phyloP scores from a whole-genome alignment of 2,329 filamentous ascomycete species.

The Immersiporthe knoxdaviesiana region DNA sequence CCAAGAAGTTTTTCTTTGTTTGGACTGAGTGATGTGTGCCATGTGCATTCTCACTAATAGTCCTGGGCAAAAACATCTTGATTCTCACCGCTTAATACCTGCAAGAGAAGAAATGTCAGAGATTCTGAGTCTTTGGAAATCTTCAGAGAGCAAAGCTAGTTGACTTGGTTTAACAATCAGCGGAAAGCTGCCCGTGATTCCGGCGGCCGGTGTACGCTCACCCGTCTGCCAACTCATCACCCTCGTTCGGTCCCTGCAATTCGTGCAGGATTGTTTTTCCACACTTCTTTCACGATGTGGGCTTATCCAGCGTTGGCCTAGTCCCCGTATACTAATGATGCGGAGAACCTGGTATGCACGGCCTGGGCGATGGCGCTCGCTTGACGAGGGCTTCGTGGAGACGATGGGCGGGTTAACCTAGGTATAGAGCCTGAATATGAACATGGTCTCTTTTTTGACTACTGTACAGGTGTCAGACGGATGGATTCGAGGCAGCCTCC shows the following conservation, averaged over 20 bases:
- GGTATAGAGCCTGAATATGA: slow-evolving; percentile 11
- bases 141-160: neutral
- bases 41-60: neutral
- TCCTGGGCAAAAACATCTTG: neutral
- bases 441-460: neutral
- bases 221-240: neutral
- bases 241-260: slow-evolving; percentile 9
- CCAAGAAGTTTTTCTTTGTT: neutral
- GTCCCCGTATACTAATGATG: slow-evolving; percentile 10
- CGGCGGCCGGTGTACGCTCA: slow-evolving; percentile 6
- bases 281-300: slow-evolving; percentile 9
- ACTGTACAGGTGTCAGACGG: neutral
- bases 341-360: slow-evolving; percentile 26
- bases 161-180: no score
- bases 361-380: slow-evolving; percentile 5
- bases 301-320: slow-evolving; percentile 21
- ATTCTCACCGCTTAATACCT: neutral
- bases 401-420: neutral
- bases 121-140: neutral
- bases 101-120: neutral
- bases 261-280: slow-evolving; percentile 29
- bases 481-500: neutral
- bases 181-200: slow-evolving; percentile 19
- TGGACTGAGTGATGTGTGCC: neutral
- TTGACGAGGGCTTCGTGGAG: slow-evolving; percentile 3